Base-by-base conservation (phyloP, 495 filamentous ascomycete genomes). In the Neurospora sp. region DNA sequence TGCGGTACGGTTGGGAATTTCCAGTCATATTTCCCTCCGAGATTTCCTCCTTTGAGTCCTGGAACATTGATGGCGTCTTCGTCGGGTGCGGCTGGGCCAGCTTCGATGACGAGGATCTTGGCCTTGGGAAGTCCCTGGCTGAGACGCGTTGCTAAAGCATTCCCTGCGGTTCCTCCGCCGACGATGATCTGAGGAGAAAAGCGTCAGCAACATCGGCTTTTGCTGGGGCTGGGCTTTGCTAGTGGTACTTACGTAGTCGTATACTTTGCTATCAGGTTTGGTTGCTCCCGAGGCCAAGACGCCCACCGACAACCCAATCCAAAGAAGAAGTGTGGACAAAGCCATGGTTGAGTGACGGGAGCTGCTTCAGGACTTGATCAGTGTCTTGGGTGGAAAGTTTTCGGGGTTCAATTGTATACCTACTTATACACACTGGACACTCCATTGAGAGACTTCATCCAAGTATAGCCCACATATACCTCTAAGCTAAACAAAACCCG, bases 121-220 rank as follows among this genome's bases (percentile, higher is more conserved):
- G 86, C 81, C 14, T 84, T 78, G 14, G 85, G 83, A 9, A 81
- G 74, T 44, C 88, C 87, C 48, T 86, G 83, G 10, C 88, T 88
- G 18, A 91, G 83, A 39, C 89, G 85, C 20, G 85, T 85, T 9
- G 89, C 89, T n/a, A 90, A 80, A 4, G 83, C 82, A 71, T 82
- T 83, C 37, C 89, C 89, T 5, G 88, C 88, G 0, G 88, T 90
- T 10, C 89, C 89, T 68, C 88, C 89, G 3, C 86, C 86, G 5
- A 94, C 88, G 76, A 95, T 89, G 74, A 96, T 76, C 78, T 79
- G 9, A 38, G 11, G 8, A 7, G 37, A 16, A 18, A 3, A 18
- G 5, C 7, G 41, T 42, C 14, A 42, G 41, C 5, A 18, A 42
- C 4, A 42, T 42, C 18, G 5, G 2, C 41, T 18, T 42, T 42